Percentiles rank a stretch among this genome's conserved stretches.
Evolutionary conservation across 352 stramenopile species (phyloP).

Genomic region (Nothophytophthora sp.): DNA sequence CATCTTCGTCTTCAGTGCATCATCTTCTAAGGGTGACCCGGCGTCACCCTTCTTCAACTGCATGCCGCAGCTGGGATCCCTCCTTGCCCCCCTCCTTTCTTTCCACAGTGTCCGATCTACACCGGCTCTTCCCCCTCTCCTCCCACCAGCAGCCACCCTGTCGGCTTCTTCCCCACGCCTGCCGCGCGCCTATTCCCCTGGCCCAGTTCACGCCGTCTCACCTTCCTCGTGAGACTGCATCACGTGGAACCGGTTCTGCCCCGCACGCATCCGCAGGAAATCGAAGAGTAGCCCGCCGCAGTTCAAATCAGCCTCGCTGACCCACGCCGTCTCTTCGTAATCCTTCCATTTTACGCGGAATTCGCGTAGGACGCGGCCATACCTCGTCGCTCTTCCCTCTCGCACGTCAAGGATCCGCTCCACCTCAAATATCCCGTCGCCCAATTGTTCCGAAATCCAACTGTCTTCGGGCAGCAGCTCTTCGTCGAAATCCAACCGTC

Average conservation of each 20-base stretch:
- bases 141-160: not conserved
- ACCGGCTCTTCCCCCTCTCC: not conserved
- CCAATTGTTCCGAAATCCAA: not conserved
- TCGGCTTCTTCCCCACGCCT: not conserved
- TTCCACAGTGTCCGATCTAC: not conserved
- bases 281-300: constrained; percentile 7
- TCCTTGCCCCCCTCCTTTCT: not conserved
- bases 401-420: constrained; percentile 14
- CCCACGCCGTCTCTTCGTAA: not conserved
- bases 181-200: not conserved
- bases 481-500: constrained; percentile 26
- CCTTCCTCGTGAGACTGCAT: constrained; percentile 3
- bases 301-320: constrained; percentile 4
- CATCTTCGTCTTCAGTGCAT: too few species aligned
- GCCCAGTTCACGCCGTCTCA: not conserved
- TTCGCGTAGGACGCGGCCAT: not conserved
- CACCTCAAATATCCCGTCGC: constrained; percentile 1
- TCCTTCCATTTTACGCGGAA: constrained; percentile 1
- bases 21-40: too few species aligned
- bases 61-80: not conserved
- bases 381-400: not conserved
- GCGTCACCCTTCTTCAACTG: too few species aligned
- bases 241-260: not conserved
- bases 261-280: constrained; percentile 1
- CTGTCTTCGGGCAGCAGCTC: constrained; percentile 14